These are phyloP conservation scores for Chionographis japonica DNA, from an alignment of 106 monocot genomes.

Conservation along the genomic window DNA sequence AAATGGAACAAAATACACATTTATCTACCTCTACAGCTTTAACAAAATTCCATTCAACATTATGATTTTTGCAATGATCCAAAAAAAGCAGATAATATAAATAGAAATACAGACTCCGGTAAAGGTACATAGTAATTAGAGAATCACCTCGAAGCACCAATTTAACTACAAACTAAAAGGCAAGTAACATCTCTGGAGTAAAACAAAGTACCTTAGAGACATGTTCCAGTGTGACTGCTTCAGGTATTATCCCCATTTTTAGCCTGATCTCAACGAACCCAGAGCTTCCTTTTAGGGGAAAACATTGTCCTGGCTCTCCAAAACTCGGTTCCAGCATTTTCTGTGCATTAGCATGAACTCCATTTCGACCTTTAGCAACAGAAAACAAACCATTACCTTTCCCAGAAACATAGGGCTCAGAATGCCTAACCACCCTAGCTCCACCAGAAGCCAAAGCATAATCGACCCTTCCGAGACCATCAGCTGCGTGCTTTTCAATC, in stretches of 20 bases:
- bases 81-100: no score
- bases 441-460: conserved; percentile 63
- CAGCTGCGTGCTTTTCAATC: conserved; percentile 57
- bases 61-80: no score
- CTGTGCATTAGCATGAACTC: conserved; percentile 47
- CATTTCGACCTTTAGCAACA: conserved; percentile 21
- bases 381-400: conserved; percentile 31
- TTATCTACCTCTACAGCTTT: no score
- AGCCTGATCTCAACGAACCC: conserved; percentile 81
- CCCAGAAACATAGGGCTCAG: conserved; percentile 32
- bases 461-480: conserved; percentile 61
- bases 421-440: conserved; percentile 45
- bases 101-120: no score
- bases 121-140: no score
- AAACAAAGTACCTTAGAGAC: conserved; percentile 57
- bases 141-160: no score
- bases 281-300: conserved; percentile 58
- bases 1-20: no score
- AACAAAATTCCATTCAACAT: no score
- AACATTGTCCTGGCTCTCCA: conserved; percentile 94
- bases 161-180: not conserved
- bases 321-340: conserved; percentile 96
- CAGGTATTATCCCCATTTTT: conserved; percentile 50
- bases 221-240: conserved; percentile 85
- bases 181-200: not conserved